Conservation (phyloP, 495 filamentous ascomycete species). For the Hypoxylon crocopeplum region DNA sequence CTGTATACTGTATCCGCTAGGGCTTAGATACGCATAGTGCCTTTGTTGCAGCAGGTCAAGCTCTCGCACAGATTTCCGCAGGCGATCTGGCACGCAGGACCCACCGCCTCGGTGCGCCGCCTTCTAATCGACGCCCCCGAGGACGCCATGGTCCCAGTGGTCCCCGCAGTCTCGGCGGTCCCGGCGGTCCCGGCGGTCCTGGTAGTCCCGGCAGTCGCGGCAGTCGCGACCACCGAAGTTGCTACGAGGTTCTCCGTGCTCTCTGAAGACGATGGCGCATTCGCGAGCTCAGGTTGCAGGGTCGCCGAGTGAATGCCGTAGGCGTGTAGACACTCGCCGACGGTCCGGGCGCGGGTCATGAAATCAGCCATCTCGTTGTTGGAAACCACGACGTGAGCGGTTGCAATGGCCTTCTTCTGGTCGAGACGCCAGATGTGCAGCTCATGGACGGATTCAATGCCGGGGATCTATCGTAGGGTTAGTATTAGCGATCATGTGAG, state of each 20-base stretch:
- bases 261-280: background rate
- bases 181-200: too few relatives aligned
- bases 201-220: background rate
- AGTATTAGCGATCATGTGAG: background rate
- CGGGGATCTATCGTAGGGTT: slow-evolving; percentile 61
- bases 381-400: slow-evolving; percentile 83
- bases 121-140: slow-evolving; percentile 37
- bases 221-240: background rate
- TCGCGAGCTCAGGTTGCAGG: slow-evolving; percentile 78
- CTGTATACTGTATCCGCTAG: background rate
- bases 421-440: slow-evolving; percentile 93
- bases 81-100: slow-evolving; percentile 37
- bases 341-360: slow-evolving; percentile 76
- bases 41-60: slow-evolving; percentile 40
- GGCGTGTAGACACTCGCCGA: slow-evolving; percentile 84
- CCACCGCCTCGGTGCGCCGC: slow-evolving; percentile 25
- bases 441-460: slow-evolving; percentile 84
- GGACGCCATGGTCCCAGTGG: background rate
- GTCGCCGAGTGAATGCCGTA: slow-evolving; percentile 94
- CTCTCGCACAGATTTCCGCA: slow-evolving; percentile 44
- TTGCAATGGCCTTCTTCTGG: slow-evolving; percentile 87
- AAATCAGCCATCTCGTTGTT: slow-evolving; percentile 65
- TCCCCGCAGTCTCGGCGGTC: too few relatives aligned
- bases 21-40: slow-evolving; percentile 26
- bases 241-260: background rate